Conservation (phyloP, 352 stramenopile genomes). For the Aphanomyces euteiches region DNA sequence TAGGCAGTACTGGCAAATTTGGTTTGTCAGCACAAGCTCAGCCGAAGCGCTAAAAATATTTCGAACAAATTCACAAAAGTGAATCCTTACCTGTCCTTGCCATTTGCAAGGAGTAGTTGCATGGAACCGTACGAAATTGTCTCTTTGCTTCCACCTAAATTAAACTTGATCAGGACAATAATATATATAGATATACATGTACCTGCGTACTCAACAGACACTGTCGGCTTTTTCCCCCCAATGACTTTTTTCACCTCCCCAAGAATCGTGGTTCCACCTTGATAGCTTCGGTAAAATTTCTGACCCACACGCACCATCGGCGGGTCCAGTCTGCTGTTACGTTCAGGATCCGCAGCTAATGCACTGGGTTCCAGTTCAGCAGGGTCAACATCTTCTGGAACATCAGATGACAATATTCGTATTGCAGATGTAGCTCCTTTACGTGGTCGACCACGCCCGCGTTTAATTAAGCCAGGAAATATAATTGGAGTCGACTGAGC, state of each 20-base stretch:
- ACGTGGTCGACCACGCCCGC: slow-evolving; percentile 19
- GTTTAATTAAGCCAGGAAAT: slow-evolving; percentile 27
- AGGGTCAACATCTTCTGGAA: slow-evolving; percentile 9
- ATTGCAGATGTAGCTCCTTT: slow-evolving; percentile 8
- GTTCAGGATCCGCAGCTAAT: slow-evolving; percentile 51
- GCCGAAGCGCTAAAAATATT: slow-evolving; percentile 42
- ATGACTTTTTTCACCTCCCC: slow-evolving; percentile 71
- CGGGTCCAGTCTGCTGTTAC: slow-evolving; percentile 44
- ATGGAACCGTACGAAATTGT: slow-evolving; percentile 36
- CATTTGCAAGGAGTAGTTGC: slow-evolving; percentile 79
- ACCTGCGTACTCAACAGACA: slow-evolving; percentile 52
- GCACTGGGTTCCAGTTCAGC: slow-evolving; percentile 42
- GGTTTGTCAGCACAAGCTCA: slow-evolving; percentile 70
- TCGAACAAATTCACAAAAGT: slow-evolving; percentile 15
- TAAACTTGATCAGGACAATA: not conserved
- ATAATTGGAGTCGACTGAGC: not conserved
- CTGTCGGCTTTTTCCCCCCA: slow-evolving; percentile 69
- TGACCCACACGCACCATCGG: slow-evolving; percentile 60
- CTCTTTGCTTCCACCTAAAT: slow-evolving; percentile 13
- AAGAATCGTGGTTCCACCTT: slow-evolving; percentile 49
- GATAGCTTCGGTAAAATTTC: slow-evolving; percentile 73
- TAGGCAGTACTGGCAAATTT: slow-evolving; percentile 80
- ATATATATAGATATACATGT: not conserved
- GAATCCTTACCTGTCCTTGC: slow-evolving; percentile 51
- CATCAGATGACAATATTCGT: slow-evolving; percentile 6